phyloP scores from a whole-genome alignment of 441 rosid species.

The Jatropha podagrica region DNA sequence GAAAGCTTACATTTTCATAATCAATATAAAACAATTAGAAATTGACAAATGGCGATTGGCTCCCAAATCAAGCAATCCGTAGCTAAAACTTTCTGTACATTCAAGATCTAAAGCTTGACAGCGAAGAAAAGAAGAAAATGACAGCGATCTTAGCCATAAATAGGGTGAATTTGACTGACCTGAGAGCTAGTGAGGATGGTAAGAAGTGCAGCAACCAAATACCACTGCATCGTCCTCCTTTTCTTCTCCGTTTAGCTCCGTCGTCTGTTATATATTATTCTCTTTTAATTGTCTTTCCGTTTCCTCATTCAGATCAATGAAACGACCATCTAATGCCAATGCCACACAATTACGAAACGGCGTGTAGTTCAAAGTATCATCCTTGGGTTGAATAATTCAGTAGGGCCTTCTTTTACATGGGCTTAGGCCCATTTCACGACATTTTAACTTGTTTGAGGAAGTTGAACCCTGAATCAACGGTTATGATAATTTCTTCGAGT shows the following conservation, averaged over 20 bases:
- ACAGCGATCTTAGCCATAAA: not conserved
- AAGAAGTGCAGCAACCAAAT: constrained; percentile 69
- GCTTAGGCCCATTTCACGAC: too few relatives aligned
- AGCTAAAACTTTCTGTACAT: not conserved
- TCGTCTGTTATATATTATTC: too few relatives aligned
- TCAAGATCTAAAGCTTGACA: not conserved
- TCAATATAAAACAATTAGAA: not conserved
- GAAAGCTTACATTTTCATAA: not conserved
- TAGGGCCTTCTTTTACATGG: too few relatives aligned
- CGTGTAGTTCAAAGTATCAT: too few relatives aligned
- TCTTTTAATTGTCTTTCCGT: too few relatives aligned
- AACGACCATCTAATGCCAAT: too few relatives aligned
- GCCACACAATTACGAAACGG: too few relatives aligned
- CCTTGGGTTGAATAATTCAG: too few relatives aligned
- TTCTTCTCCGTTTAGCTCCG: not conserved
- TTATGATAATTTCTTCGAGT: not conserved
- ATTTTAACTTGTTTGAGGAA: too few relatives aligned
- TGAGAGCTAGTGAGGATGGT: constrained; percentile 80
- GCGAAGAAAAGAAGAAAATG: constrained; percentile 5
- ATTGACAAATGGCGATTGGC: not conserved
- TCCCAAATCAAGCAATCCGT: not conserved
- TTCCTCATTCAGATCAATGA: too few relatives aligned
- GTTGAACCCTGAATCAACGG: not conserved
- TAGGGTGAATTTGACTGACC: constrained; percentile 30
- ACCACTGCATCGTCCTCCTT: constrained; percentile 47